A percentile compares a stretch with the other conserved stretches of the same genome.
These are phyloP conservation scores for Metschnikowia corniflorae DNA, from an alignment of 805 yeast species.

Conservation along the genomic window DNA sequence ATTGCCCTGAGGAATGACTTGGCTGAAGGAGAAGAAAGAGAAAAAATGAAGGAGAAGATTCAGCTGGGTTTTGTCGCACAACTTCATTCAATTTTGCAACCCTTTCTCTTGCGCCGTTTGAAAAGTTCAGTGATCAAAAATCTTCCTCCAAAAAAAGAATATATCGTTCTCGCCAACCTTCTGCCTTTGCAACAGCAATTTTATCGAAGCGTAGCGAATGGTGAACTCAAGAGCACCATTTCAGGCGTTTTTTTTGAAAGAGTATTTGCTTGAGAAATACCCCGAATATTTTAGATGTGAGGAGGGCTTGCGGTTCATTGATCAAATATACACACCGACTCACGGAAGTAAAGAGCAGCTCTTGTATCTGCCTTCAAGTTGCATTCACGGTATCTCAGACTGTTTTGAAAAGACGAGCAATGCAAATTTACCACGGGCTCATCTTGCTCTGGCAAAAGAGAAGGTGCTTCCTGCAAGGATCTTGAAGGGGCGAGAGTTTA, in stretches of 20 bases:
- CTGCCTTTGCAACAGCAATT: slow-evolving; percentile 61
- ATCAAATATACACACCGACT: too few relatives aligned
- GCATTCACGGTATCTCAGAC: too few relatives aligned
- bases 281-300: slow-evolving; percentile 15
- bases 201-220: slow-evolving; percentile 50
- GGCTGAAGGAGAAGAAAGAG: slow-evolving; percentile 25
- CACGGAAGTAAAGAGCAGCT: too few relatives aligned
- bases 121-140: slow-evolving; percentile 64
- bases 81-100: slow-evolving; percentile 83
- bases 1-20: too few relatives aligned
- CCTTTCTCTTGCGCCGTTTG: slow-evolving; percentile 79
- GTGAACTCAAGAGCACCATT: slow-evolving; percentile 42
- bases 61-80: slow-evolving; percentile 59
- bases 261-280: slow-evolving; percentile 46
- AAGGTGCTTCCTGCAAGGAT: too few relatives aligned
- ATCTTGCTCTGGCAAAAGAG: too few relatives aligned
- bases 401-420: too few relatives aligned
- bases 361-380: too few relatives aligned
- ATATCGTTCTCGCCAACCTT: slow-evolving; percentile 69
- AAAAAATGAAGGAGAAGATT: slow-evolving; percentile 43
- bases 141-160: slow-evolving; percentile 88
- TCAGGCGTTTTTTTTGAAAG: slow-evolving; percentile 47
- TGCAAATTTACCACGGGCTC: too few relatives aligned
- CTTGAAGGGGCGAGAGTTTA: too few relatives aligned
- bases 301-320: slow-evolving; percentile 28